A percentile compares a stretch with the other conserved stretches of the same genome.
Evolutionary conservation across 208 protist species (phyloP).

Genomic region (Crithidia expoeki): DNA sequence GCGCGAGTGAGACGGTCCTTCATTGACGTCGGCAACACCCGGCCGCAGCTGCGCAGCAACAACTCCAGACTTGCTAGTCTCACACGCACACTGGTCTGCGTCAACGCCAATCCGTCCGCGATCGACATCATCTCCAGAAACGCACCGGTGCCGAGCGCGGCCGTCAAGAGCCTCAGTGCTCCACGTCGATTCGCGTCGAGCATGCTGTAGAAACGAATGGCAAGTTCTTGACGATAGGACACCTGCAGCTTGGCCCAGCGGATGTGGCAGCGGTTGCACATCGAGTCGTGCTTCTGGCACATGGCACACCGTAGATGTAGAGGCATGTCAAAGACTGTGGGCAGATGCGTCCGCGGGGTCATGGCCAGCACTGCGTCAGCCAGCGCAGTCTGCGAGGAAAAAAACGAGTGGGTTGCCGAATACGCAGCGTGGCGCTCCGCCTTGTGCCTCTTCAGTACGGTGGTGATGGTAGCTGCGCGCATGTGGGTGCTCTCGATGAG

Average conservation of each 20-base stretch:
- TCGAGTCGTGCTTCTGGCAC: constrained; percentile 57
- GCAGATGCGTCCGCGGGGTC: constrained; percentile 14
- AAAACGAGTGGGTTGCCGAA: constrained; percentile 4
- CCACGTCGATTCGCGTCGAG: constrained; percentile 24
- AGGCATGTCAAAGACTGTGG: constrained; percentile 49
- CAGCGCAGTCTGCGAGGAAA: constrained; percentile 5
- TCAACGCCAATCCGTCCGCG: constrained; percentile 19
- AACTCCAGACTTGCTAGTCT: neutral
- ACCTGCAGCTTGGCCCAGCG: constrained; percentile 41
- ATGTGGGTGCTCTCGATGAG: constrained; percentile 17
- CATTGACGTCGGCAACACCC: neutral
- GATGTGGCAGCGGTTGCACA: constrained; percentile 54
- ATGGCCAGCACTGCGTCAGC: neutral
- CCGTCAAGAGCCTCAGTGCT: constrained; percentile 39
- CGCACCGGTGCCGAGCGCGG: constrained; percentile 40
- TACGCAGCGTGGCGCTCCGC: constrained; percentile 20
- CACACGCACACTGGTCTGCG: constrained; percentile 13
- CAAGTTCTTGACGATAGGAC: constrained; percentile 15
- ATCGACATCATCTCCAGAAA: constrained; percentile 49
- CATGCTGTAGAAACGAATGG: constrained; percentile 32
- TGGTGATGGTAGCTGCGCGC: constrained; percentile 4
- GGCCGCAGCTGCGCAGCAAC: constrained; percentile 6
- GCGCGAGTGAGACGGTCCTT: constrained; percentile 2
- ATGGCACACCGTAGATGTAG: constrained; percentile 46
- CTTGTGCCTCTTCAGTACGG: constrained; percentile 18